Conservation (phyloP, 2,329 filamentous ascomycete species). For the Hypoxylon sp. region DNA sequence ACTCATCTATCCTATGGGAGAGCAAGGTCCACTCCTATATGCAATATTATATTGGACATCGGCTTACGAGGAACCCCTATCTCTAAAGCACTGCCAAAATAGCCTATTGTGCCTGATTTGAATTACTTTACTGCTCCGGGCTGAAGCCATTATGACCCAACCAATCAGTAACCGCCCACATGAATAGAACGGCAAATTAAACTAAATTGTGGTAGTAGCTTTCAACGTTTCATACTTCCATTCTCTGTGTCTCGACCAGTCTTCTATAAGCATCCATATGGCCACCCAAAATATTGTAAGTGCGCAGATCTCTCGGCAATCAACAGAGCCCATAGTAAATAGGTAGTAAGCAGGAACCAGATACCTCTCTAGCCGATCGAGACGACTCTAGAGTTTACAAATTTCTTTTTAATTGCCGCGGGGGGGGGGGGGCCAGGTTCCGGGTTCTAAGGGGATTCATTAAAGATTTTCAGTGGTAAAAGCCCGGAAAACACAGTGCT, state of each 20-base stretch:
- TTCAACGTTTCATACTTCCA: not conserved
- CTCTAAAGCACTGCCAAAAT: too few relatives aligned
- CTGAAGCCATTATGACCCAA: conserved; percentile 8
- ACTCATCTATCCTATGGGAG: not conserved
- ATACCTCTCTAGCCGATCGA: too few relatives aligned
- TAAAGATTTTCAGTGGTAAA: too few relatives aligned
- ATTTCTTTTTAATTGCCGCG: too few relatives aligned
- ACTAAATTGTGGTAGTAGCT: not conserved
- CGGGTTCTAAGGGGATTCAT: too few relatives aligned
- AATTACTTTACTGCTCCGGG: conserved; percentile 15
- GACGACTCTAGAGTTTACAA: too few relatives aligned
- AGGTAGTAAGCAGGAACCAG: too few relatives aligned
- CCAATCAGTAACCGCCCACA: not conserved
- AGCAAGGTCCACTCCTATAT: too few relatives aligned
- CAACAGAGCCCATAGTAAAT: not conserved
- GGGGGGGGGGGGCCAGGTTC: too few relatives aligned
- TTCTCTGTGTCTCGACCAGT: conserved; percentile 14
- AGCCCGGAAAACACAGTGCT: too few relatives aligned
- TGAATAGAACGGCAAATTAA: not conserved
- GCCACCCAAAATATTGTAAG: conserved; percentile 14
- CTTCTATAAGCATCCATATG: conserved; percentile 3
- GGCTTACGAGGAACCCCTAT: too few relatives aligned
- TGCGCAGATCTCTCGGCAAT: conserved; percentile 26
- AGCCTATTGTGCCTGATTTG: conserved; percentile 33
- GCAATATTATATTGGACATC: not conserved